These are phyloP conservation scores for Flaveria sonorensis DNA, from an alignment of 129 eudicot species.

Conservation along the genomic window DNA sequence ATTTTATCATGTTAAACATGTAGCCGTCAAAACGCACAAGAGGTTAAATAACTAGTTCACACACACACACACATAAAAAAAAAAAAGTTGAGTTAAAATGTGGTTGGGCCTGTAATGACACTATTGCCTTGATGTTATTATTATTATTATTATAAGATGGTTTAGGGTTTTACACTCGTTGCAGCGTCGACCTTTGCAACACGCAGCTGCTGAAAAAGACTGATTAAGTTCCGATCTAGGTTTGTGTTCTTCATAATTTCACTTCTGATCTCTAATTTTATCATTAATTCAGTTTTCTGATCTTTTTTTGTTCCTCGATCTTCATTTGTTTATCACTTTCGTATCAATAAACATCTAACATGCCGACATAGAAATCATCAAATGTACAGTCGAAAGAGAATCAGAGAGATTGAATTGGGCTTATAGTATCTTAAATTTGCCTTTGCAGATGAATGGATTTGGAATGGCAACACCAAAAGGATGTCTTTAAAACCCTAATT, in stretches of 20 bases:
- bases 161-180: conserved; percentile 22
- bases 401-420: neutral
- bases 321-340: neutral
- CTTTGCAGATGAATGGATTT: too few relatives aligned
- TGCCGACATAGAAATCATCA: conserved; percentile 10
- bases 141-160: neutral
- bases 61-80: too few relatives aligned
- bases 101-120: conserved; percentile 1
- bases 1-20: too few relatives aligned
- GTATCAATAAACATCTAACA: neutral
- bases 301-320: neutral
- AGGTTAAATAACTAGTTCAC: too few relatives aligned
- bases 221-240: neutral
- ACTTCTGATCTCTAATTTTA: neutral
- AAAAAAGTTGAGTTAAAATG: too few relatives aligned
- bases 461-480: neutral
- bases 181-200: conserved; percentile 20
- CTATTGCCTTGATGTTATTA: conserved; percentile 9
- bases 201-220: conserved; percentile 11
- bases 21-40: too few relatives aligned
- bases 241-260: neutral
- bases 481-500: too few relatives aligned
- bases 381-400: neutral
- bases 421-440: neutral
- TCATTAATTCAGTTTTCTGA: neutral